Base-by-base conservation (phyloP, 495 filamentous ascomycete genomes). In the Amorphotheca resinae region DNA sequence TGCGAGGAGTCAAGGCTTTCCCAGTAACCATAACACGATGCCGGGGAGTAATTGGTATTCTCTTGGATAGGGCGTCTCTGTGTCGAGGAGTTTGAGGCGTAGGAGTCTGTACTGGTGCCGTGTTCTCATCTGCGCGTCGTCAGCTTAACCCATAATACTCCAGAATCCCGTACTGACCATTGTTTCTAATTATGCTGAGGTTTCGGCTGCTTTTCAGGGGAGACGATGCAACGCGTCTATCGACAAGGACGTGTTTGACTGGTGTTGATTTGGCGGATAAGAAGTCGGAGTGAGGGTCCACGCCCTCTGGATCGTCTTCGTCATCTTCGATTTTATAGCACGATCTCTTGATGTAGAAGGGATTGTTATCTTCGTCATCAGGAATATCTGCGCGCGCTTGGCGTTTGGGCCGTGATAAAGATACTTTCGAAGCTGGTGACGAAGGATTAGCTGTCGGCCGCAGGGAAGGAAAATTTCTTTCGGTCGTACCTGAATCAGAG, bases 1-100 rank as follows among this genome's bases (percentile, higher is more conserved):
- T 78, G 2, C 74, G 71, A 15, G 86, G 82, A 2, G 84, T 89
- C 33, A 78, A 59, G 1, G 75, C 70, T 41, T 74, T 78, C 7
- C 71, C 74, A 32, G 68, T 67, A 15, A 82, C 62, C 36, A 70
- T 65, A 0, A 84, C 73, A 31, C 80, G 72, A 56, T 83, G 84
- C 33, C 74, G 71, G 0, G 83, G 83, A 0, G 83, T 88, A 39
- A 76, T 57, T 6, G 78, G 77, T 5, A 73, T 64, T 28, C 70
- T 70, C 43, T 80, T 74, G 15, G 67, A 73, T 17, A 82, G 54
- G 7, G 72, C 73, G 60, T 86, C 76, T 47, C 74, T 68, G 51
- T 76, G 80, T 49, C 82, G 66, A 15, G 77, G 72, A 9, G 84
- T 85, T 44, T 75, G 67, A 1, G 83, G 82, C 5, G 52, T 55